These are phyloP conservation scores for Lachnellula hyalina DNA, from an alignment of 2,329 filamentous ascomycete genomes.

Conservation along the genomic window DNA sequence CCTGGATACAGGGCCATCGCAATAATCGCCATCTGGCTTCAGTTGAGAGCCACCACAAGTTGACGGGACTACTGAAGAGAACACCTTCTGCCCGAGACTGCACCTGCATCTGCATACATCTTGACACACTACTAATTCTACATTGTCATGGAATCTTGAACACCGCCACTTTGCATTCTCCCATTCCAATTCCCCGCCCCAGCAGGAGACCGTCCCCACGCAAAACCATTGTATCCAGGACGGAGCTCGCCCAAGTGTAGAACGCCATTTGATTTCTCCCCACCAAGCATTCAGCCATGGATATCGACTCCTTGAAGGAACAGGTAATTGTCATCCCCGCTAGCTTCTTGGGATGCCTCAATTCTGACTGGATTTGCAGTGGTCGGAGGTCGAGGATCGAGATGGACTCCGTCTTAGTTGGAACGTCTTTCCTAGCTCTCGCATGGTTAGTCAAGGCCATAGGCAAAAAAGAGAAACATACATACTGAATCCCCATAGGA, in stretches of 20 bases:
- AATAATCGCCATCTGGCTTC: no score
- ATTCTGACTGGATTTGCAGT: conserved; percentile 11
- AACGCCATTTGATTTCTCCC: not conserved
- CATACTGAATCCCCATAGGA: conserved; percentile 52
- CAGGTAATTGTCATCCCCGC: conserved; percentile 4
- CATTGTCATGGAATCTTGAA: not conserved
- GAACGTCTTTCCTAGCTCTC: conserved; percentile 97
- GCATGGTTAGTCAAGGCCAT: conserved; percentile 63
- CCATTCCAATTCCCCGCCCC: not conserved
- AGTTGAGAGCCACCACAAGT: no score
- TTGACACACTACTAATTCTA: not conserved
- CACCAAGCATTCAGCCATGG: conserved; percentile 17
- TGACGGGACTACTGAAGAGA: not conserved
- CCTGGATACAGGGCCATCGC: no score
- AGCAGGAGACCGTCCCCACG: not conserved
- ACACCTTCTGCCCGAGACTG: not conserved
- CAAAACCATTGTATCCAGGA: not conserved
- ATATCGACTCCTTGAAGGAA: conserved; percentile 30
- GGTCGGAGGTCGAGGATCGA: conserved; percentile 78
- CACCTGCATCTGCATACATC: not conserved
- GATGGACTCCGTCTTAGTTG: conserved; percentile 95
- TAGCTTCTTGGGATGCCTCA: not conserved
- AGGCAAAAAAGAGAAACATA: conserved; percentile 1
- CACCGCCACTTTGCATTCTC: not conserved
- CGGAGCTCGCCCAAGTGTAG: not conserved